Evolutionary conservation across 1,284 basidiomycete genomes (phyloP).

Genomic region (Athelia psychrophila): DNA sequence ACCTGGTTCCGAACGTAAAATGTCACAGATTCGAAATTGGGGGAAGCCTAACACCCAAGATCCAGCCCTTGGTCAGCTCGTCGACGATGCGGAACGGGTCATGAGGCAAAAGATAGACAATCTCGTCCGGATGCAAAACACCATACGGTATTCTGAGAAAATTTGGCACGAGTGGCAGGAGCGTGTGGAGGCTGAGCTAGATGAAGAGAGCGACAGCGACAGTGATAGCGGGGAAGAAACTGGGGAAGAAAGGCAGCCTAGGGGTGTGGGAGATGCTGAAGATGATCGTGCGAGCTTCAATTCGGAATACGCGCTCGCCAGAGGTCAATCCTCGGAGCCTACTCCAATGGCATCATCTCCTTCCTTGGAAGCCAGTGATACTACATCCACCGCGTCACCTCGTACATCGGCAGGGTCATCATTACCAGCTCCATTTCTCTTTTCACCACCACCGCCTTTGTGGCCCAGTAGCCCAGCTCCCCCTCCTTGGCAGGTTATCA

Average conservation of each 20-base stretch:
- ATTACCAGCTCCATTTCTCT: conserved; percentile 17
- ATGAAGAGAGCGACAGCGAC: conserved; percentile 46
- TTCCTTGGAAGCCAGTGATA: conserved; percentile 29
- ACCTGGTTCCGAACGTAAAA: conserved; percentile 80
- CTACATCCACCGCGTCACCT: conserved; percentile 14
- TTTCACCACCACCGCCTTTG: conserved; percentile 22
- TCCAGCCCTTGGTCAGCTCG: conserved; percentile 76
- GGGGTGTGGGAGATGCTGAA: conserved; percentile 25
- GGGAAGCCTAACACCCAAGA: conserved; percentile 84
- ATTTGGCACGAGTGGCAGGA: conserved; percentile 98
- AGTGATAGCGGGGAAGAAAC: conserved; percentile 30
- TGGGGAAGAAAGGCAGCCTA: conserved; percentile 3
- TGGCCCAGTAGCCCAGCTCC: conserved; percentile 29
- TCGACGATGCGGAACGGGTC: conserved; percentile 84
- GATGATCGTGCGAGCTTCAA: conserved; percentile 61
- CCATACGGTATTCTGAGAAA: conserved; percentile 96
- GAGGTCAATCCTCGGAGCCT: conserved; percentile 49
- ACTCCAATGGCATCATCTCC: conserved; percentile 70
- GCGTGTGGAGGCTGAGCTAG: conserved; percentile 71
- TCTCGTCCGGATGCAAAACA: conserved; percentile 96
- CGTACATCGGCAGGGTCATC: conserved; percentile 11
- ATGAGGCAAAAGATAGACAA: conserved; percentile 94
- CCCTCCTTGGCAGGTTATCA: conserved; percentile 41
- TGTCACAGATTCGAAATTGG: conserved; percentile 83
- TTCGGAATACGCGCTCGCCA: conserved; percentile 60